Evolutionary conservation across 1,284 basidiomycete genomes (phyloP), one percentile per base, ranked within the genome.

Genomic region (Moesziomyces sp.): DNA sequence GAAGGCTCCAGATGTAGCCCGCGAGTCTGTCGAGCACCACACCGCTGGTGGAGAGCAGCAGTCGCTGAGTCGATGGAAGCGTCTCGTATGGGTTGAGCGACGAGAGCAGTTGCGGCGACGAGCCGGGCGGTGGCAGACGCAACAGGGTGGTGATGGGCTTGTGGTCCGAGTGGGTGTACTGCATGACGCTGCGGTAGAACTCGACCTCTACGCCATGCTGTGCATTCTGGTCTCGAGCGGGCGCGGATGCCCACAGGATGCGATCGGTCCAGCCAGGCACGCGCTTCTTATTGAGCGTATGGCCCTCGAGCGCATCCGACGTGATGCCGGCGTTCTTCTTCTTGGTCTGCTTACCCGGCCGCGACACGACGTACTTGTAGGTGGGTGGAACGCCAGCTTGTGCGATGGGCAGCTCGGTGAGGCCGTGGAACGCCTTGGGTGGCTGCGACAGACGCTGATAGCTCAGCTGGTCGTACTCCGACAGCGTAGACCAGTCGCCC

Each of bases 251-350:
- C 83, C 94, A 97, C 75, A 99, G 86, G 49, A 99, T 90, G 46
- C 96, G 89, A 85, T 99, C 96, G 23, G 95, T 97, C 93, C 94
- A 99, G 21, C 94, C 91, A 0, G 96, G 96, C 7, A 88, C 87
- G 8, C 96, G 89, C 80, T 91, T 92, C 26, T 86, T 85, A 82
- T 90, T 93, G 52, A 67, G 78, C 48, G 78, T 71, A 23, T 60
- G 43, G 26, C 58, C 61, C 18, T 67, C 59, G 13, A 73, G 53
- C 18, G 70, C 63, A 14, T 59, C 59, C 1, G 64, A 73, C 1
- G 70, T 67, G 53, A 67, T 54, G 19, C 63, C 65, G 10, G 58
- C 58, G 30, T 68, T 71, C 50, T 72, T 60, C 66, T 62, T 63
- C 30, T 64, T 63, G 18, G 62, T 55, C 50, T 70, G 48, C 46